Percentiles rank a stretch among this genome's conserved stretches.
Evolutionary conservation across 345 rosid species (phyloP).

Genomic region (Conringia planisiliqua): DNA sequence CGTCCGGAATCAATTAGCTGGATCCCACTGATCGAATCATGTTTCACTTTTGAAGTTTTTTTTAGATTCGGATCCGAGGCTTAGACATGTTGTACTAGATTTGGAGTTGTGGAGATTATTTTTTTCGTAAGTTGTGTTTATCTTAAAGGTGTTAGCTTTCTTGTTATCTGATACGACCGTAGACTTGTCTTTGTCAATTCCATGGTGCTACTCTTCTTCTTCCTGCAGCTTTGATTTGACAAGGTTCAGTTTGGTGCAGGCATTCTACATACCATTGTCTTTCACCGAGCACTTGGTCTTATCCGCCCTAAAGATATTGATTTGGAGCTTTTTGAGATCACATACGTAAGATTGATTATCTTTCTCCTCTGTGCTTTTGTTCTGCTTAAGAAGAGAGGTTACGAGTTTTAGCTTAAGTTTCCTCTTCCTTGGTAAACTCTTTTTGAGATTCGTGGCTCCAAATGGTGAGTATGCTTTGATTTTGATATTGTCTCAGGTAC

Average conservation of each 20-base stretch:
- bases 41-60: neutral
- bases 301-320: slow-evolving; percentile 92
- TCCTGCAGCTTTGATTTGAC: neutral
- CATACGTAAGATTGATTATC: slow-evolving; percentile 53
- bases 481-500: slow-evolving; percentile 47
- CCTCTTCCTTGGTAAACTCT: neutral
- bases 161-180: neutral
- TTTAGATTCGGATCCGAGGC: neutral
- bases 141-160: neutral
- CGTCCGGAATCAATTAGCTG: neutral
- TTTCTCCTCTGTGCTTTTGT: neutral
- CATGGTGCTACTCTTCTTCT: neutral
- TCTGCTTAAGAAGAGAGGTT: neutral
- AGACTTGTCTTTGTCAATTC: neutral
- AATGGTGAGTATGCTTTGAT: neutral
- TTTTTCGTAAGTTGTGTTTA: neutral
- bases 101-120: neutral
- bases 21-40: neutral
- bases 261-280: slow-evolving; percentile 79
- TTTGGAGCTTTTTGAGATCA: slow-evolving; percentile 81
- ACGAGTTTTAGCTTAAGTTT: neutral
- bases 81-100: neutral
- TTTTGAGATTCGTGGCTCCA: neutral
- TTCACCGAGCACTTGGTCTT: slow-evolving; percentile 91
- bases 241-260: slow-evolving; percentile 46